Conservation (phyloP, 1,139 yeast genomes). For the Kazachstania sp. region DNA sequence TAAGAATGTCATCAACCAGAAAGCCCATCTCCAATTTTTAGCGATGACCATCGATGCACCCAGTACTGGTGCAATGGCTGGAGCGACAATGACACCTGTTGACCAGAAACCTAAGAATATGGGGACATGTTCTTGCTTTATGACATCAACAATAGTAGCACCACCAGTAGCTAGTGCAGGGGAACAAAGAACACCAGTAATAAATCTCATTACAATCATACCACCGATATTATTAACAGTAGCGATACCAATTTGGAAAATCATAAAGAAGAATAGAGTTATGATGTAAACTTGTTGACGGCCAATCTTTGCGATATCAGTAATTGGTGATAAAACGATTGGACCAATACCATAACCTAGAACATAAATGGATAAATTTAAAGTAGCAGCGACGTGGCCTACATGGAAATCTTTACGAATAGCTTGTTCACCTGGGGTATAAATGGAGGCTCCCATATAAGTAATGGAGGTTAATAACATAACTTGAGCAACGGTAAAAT, state of each 20-base stretch:
- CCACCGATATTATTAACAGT: constrained; percentile 45
- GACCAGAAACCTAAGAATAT: constrained; percentile 43
- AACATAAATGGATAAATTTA: constrained; percentile 28
- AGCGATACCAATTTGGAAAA: constrained; percentile 56
- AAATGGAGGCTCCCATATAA: constrained; percentile 55
- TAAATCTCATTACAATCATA: constrained; percentile 45
- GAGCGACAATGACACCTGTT: constrained; percentile 49
- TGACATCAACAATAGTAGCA: constrained; percentile 48
- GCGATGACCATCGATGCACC: constrained; percentile 42
- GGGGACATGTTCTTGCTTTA: constrained; percentile 37
- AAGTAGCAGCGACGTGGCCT: constrained; percentile 18
- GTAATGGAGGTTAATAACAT: constrained; percentile 44
- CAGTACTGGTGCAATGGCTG: constrained; percentile 56
- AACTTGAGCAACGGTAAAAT: constrained; percentile 35
- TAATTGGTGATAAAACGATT: constrained; percentile 45
- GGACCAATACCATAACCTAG: constrained; percentile 54
- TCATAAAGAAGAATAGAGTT: constrained; percentile 46
- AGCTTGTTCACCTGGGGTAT: constrained; percentile 42
- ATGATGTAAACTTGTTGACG: constrained; percentile 45
- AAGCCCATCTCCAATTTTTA: constrained; percentile 41
- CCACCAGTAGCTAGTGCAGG: constrained; percentile 56
- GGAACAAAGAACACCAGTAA: constrained; percentile 47
- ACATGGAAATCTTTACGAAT: constrained; percentile 16
- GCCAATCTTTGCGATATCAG: constrained; percentile 46
- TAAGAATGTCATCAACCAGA: constrained; percentile 38